Evolutionary conservation across 192 early-diverging fungal genomes (phyloP).

Genomic region (Thoreauomyces humboldtii): DNA sequence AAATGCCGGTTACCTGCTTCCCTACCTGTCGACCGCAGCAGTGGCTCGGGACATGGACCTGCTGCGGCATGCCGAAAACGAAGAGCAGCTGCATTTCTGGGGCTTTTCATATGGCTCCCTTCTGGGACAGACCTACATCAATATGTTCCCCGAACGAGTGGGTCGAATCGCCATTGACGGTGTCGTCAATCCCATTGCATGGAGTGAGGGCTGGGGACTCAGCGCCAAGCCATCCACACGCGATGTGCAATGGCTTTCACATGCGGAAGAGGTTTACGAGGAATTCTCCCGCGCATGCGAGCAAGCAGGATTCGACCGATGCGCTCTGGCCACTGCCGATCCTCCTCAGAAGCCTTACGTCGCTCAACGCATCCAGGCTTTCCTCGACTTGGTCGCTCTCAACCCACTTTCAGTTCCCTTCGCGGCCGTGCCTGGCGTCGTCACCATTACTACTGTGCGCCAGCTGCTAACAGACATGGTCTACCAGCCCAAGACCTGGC

Average conservation of each 20-base stretch:
- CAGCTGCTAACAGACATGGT: not conserved
- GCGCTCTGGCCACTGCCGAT: constrained; percentile 26
- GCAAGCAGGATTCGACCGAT: constrained; percentile 31
- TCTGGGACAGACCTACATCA: constrained; percentile 43
- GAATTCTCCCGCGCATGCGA: constrained; percentile 35
- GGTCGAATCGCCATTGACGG: constrained; percentile 47
- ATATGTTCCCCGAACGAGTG: constrained; percentile 52
- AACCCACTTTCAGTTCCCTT: constrained; percentile 12
- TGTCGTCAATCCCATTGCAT: constrained; percentile 27
- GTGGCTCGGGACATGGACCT: constrained; percentile 45
- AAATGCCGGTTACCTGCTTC: constrained; percentile 27
- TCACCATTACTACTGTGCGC: not conserved
- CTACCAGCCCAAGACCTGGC: constrained; percentile 28
- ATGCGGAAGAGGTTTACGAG: constrained; percentile 19
- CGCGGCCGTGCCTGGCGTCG: constrained; percentile 11
- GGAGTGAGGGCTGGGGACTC: constrained; percentile 4
- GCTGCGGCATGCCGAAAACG: constrained; percentile 35
- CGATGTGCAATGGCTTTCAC: not conserved
- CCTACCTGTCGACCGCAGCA: constrained; percentile 38
- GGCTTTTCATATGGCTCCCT: constrained; percentile 46
- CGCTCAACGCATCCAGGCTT: not conserved
- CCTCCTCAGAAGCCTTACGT: too few relatives aligned
- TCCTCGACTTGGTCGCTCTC: constrained; percentile 14
- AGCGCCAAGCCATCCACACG: not conserved
- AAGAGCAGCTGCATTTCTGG: constrained; percentile 38